Base-by-base conservation (phyloP, 768 basidiomycete species). In the Sporobolomyces pararoseus region DNA sequence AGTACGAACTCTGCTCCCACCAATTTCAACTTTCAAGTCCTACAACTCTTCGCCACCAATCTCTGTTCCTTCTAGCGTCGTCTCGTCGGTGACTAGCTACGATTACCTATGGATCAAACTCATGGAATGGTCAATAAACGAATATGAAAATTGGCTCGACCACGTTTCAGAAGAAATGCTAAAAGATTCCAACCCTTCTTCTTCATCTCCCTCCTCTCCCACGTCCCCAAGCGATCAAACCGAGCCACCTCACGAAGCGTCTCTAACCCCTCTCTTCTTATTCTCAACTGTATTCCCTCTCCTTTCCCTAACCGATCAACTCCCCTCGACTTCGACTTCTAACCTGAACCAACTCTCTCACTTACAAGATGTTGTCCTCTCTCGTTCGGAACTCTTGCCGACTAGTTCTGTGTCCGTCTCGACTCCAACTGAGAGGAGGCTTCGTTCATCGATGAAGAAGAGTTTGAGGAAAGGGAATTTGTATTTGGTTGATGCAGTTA, bases 1-100 rank as follows among this genome's bases (percentile, higher is more conserved):
- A 49, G 34, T 73, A 19, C 72, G 67, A 29, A 73, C 72, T 2
- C 72, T 73, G 32, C 64, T 65, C 16, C 63, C 71, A 0, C 16
- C 62, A 14, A 0, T 50, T 1, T 27, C 57, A 13, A 25, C 62
- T 13, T 35, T 59, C 31, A 4, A 39, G 27, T 2, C 50, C 13
- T 49, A 10, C n/a, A 23, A 17, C 58, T 46, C 42, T 23, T 29
- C 39, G 27, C 32, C 25, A 7, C 32, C 32, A 31, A 55, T 16
- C 52, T 53, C 29, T 4, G 27, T 53, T 34, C 32, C 5, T 7
- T 31, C 32, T 35, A 23, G 7, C 34, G 13, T 25, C 23, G 23
- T 23, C 37, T 25, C n/a, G n/a, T n/a, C n/a, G n/a, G n/a, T n/a
- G n/a, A n/a, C n/a, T n/a, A n/a, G n/a, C n/a, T 39, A 13, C 34